Base-by-base conservation (phyloP, 2,329 filamentous ascomycete species). In the Beauveria scarabaeidicola region DNA sequence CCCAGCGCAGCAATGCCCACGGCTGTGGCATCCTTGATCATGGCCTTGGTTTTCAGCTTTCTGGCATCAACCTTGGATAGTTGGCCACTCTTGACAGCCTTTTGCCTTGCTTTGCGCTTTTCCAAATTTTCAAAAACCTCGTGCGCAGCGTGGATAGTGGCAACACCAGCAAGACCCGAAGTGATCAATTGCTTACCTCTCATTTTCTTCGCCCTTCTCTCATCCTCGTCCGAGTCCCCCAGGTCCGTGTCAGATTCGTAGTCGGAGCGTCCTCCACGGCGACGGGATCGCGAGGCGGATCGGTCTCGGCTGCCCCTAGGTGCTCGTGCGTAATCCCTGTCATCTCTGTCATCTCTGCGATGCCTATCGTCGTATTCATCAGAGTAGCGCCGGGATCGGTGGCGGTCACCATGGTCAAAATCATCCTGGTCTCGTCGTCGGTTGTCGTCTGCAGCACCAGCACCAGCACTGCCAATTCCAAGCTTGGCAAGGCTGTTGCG, bases 141-240 rank as follows among this genome's bases (percentile, higher is more conserved):
- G 67, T 84, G 77, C 65, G 79, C 81, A 64, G 82, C 82, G 69
- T 84, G 81, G 65, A 85, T 82, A 65, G 81, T 84, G 67, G 82
- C 81, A 63, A 83, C 79, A 56, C 79, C 76, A 58, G 82, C 82
- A 60, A 84, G 72, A 51, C 80, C 81, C 8, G 80, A 78, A 58
- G 79, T 83, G 60, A 85, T 64, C 62, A 83, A 66, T 75, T 83
- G 81, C 78, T 84, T 84, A 82, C 81, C 81, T 81, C 75, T 80
- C 76, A 84, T 81, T 69, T 81, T 83, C 69, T 75, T 79, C 41
- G 75, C 75, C 62, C 73, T 74, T 69, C 76, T 82, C 68, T 78
- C 76, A 64, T 85, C 82, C 23, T 81, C 79, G 19, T 81, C 78
- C 63, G 82, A 84, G 70, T 84, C 80, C 53, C 81, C 81, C 52